Percentiles rank a stretch among this genome's conserved stretches.
phyloP scores from a whole-genome alignment of 495 filamentous ascomycete species.

The Diplogelasinospora grovesii region DNA sequence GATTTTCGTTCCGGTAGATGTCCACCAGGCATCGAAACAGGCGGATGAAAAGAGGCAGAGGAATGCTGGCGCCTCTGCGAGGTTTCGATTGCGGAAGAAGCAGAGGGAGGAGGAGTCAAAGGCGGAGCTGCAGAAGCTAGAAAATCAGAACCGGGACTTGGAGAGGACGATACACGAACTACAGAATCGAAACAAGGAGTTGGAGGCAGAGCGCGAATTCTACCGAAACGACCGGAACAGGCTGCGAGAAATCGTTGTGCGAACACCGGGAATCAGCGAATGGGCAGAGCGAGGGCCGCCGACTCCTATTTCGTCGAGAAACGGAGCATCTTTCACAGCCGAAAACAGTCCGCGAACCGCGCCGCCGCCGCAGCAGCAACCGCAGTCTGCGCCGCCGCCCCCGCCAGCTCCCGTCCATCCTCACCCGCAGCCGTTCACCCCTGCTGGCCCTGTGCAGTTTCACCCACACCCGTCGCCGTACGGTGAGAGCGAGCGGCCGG shows the following conservation, averaged over 20 bases:
- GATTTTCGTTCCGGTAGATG: constrained; percentile 60
- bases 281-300: constrained; percentile 41
- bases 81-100: constrained; percentile 84
- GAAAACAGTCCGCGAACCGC: constrained; percentile 26
- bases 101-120: constrained; percentile 76
- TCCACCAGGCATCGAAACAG: constrained; percentile 74
- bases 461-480: too few species aligned
- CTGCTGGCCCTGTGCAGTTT: too few species aligned
- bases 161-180: constrained; percentile 39
- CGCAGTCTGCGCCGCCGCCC: constrained; percentile 7
- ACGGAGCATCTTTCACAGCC: constrained; percentile 22
- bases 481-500: constrained; percentile 40
- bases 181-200: constrained; percentile 37
- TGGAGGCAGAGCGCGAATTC: constrained; percentile 42
- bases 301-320: constrained; percentile 34
- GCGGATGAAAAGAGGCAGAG: constrained; percentile 88
- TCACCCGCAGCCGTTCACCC: constrained; percentile 19
- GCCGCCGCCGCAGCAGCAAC: constrained; percentile 15
- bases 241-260: constrained; percentile 55
- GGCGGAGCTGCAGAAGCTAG: constrained; percentile 55
- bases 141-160: constrained; percentile 47
- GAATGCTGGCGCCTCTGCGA: constrained; percentile 86
- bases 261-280: constrained; percentile 46
- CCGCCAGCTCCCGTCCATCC: constrained; percentile 10
- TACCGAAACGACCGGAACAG: constrained; percentile 55